Conservation (phyloP, 192 early-diverging fungal species). For the Coemansia sp. region DNA sequence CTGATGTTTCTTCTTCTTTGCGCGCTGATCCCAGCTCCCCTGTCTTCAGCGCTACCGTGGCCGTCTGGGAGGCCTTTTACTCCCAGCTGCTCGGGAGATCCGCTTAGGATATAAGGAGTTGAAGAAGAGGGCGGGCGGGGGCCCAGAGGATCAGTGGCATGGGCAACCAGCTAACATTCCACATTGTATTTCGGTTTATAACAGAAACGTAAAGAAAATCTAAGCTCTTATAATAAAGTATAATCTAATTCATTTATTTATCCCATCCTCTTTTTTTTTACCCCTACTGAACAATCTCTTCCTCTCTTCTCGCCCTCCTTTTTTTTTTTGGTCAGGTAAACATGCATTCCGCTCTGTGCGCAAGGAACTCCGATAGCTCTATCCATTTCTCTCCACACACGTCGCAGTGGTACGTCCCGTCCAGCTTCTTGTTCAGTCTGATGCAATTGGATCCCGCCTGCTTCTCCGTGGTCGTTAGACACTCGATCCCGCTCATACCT, state of each 20-base stretch:
- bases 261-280: too few species aligned
- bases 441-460: neutral
- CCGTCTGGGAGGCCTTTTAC: slow-evolving; percentile 14
- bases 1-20: too few species aligned
- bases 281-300: too few species aligned
- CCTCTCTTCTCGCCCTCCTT: too few species aligned
- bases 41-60: slow-evolving; percentile 10
- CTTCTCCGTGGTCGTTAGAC: neutral
- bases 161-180: too few species aligned
- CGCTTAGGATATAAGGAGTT: neutral
- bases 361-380: slow-evolving; percentile 37
- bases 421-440: too few species aligned
- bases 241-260: slow-evolving; percentile 4
- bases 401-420: slow-evolving; percentile 14
- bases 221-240: neutral
- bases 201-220: neutral
- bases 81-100: slow-evolving; percentile 6
- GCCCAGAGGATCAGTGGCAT: too few species aligned
- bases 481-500: neutral
- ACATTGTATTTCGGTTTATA: neutral
- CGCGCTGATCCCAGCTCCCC: neutral
- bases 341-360: slow-evolving; percentile 41
- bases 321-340: slow-evolving; percentile 12
- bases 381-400: slow-evolving; percentile 32
- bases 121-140: too few species aligned